Evolutionary conservation across 345 rosid species (phyloP).

Genomic region (Erodium maritimum): DNA sequence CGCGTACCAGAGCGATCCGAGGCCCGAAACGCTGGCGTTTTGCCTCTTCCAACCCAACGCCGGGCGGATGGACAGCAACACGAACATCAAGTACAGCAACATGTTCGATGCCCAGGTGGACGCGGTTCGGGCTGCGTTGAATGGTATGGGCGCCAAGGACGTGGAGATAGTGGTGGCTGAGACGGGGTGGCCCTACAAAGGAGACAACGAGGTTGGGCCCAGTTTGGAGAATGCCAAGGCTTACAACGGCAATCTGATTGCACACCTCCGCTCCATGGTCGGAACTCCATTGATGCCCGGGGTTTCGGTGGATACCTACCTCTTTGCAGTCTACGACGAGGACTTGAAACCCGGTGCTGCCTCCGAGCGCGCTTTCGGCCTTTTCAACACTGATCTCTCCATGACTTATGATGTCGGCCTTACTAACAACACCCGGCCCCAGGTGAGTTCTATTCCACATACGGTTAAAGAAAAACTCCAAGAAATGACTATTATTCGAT

Average conservation of each 20-base stretch:
- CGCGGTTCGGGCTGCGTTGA: conserved; percentile 65
- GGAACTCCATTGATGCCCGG: conserved; percentile 97
- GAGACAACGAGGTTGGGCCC: conserved; percentile 66
- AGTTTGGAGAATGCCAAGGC: conserved; percentile 77
- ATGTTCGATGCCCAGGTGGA: conserved; percentile 99
- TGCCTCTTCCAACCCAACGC: conserved; percentile 76
- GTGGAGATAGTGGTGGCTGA: conserved; percentile 89
- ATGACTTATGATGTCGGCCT: conserved; percentile 74
- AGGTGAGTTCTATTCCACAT: no score
- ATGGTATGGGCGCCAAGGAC: conserved; percentile 46
- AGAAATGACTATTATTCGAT: no score
- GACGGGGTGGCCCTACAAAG: conserved; percentile 97
- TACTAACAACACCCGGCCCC: conserved; percentile 27
- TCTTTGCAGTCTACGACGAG: conserved; percentile 80
- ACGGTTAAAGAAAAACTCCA: no score
- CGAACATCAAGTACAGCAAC: conserved; percentile 71
- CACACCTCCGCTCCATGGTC: conserved; percentile 59
- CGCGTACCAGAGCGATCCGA: conserved; percentile 60
- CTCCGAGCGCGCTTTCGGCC: conserved; percentile 64
- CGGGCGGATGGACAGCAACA: conserved; percentile 56
- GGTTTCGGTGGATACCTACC: conserved; percentile 66
- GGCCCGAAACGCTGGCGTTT: conserved; percentile 67
- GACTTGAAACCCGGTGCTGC: conserved; percentile 72
- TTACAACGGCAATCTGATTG: conserved; percentile 67
- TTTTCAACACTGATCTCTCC: conserved; percentile 63